Conservation (phyloP, 208 protist genomes). For the Strigomonas culicis region DNA sequence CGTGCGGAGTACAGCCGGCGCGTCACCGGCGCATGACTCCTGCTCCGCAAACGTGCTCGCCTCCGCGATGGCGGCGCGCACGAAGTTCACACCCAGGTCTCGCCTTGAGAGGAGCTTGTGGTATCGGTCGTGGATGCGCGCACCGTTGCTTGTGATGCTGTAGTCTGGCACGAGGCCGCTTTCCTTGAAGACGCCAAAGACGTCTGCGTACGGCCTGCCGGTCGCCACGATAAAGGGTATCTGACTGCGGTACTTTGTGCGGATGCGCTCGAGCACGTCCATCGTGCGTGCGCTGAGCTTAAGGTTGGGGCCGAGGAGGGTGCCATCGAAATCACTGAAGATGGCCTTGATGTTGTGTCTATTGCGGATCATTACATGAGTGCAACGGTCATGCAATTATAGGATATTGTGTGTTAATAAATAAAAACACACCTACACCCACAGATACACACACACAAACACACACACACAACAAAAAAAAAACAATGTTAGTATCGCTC, state of each 20-base stretch:
- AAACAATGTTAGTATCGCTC: background rate
- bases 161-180: conserved; percentile 27
- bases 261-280: conserved; percentile 19
- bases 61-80: conserved; percentile 9
- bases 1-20: background rate
- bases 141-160: conserved; percentile 44
- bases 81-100: background rate
- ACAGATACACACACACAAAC: background rate
- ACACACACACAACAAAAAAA: conserved; percentile 6
- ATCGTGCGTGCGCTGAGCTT: conserved; percentile 36
- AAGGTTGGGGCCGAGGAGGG: conserved; percentile 44
- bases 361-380: background rate
- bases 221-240: conserved; percentile 29
- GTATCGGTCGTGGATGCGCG: conserved; percentile 22
- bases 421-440: no score
- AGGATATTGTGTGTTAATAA: no score
- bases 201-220: conserved; percentile 29
- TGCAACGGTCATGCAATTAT: no score
- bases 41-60: background rate
- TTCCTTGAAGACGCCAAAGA: conserved; percentile 20
- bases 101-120: conserved; percentile 13
- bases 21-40: no score
- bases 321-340: conserved; percentile 70
- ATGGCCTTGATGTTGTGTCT: conserved; percentile 31
- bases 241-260: background rate